Conservation (phyloP, 2,329 filamentous ascomycete genomes). For the Paradendryphiella salina region DNA sequence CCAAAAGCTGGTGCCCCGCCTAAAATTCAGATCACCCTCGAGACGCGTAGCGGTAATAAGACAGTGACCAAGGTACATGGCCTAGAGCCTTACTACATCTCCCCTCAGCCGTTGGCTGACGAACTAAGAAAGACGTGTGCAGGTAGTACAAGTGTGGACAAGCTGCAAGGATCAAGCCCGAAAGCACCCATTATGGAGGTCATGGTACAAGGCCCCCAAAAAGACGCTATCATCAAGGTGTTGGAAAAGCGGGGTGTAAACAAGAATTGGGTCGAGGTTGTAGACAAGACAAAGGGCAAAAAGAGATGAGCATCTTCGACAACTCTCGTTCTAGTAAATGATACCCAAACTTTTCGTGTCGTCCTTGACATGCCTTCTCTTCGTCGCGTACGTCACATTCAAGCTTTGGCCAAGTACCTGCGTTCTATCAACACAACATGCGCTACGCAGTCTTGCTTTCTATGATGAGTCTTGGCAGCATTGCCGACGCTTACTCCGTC, state of each 20-base stretch:
- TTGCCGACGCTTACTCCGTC: too few species aligned
- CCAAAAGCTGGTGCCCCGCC: constrained; percentile 64
- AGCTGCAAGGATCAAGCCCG: constrained; percentile 62
- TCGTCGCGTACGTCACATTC: too few species aligned
- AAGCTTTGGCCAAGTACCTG: too few species aligned
- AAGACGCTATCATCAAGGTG: constrained; percentile 62
- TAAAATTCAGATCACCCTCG: constrained; percentile 62
- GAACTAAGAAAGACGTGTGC: constrained; percentile 70
- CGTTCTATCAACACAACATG: too few species aligned
- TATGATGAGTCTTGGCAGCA: too few species aligned
- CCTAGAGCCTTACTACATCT: constrained; percentile 64
- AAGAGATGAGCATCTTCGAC: constrained; percentile 46
- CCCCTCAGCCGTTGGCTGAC: constrained; percentile 63
- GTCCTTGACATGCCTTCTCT: too few species aligned
- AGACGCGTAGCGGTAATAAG: constrained; percentile 68
- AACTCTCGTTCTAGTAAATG: not conserved
- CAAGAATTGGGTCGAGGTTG: constrained; percentile 63
- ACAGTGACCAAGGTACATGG: constrained; percentile 65
- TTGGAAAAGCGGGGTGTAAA: constrained; percentile 63
- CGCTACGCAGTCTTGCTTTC: too few species aligned
- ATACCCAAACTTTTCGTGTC: constrained; percentile 8
- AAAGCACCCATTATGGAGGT: constrained; percentile 68
- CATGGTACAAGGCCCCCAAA: constrained; percentile 68
- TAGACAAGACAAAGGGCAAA: constrained; percentile 70
- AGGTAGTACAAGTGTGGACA: constrained; percentile 66